Base-by-base conservation (phyloP, 2,329 filamentous ascomycete species). In the Penicillium sp. region DNA sequence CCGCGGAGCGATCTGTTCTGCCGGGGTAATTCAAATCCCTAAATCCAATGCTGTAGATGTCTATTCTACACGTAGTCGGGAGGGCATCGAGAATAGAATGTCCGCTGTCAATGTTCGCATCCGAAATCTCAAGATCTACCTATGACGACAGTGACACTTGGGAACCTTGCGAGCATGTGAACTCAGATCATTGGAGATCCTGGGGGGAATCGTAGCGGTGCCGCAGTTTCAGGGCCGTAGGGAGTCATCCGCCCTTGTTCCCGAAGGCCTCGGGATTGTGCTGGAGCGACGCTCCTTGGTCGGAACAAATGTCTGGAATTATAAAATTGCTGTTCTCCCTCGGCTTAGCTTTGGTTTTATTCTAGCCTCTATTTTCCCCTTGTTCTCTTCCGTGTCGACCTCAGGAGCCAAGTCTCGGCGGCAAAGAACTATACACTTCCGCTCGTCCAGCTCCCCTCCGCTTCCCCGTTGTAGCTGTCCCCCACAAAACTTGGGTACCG, bases 371-470 rank as follows among this genome's bases (percentile, higher is more conserved):
- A 33, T 16, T 50, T 27, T 50, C 11, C 44, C 24, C 10, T 42
- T 16, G 20, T 48, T 28, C 7, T 38, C 25, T 20, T 20, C 25
- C 24, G n/a, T 20, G 16, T 38, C 14, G n/a, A 41, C 10, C 18
- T 4, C 18, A 20, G 16, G 18, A 18, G 13, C 14, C 5, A n/a
- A 27, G 13, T 41, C 24, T 41, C 30, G 8, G 49, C 51, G 45
- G 44, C n/a, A 53, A 53, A 50, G 30, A 48, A 42, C 22, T 53
- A 48, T 51, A 51, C 28, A 56, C 64, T 68, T 70, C 68, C 68
- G 68, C 63, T 70, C 68, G 68, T 69, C 68, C 68, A 70, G 63
- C 60, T 58, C 42, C 42, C 61, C 63, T 69, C 68, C 68, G 66
- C 67, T 67, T 64, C 68, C 65, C 67, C 68, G 68, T 70, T 64